phyloP scores from a whole-genome alignment of 495 filamentous ascomycete genomes.

The Aspergillus wentii region DNA sequence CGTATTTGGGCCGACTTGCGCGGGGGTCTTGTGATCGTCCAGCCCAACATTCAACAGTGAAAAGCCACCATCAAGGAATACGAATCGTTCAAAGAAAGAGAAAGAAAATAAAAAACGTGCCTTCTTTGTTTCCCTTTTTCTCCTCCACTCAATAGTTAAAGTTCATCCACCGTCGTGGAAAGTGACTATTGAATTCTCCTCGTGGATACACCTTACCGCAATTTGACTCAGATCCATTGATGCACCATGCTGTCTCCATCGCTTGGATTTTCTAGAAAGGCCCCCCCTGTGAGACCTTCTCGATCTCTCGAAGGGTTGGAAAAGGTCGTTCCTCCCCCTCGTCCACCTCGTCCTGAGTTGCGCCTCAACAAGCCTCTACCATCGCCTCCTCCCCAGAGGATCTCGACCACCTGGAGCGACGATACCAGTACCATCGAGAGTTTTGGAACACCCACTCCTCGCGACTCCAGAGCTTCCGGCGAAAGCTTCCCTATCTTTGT shows the following conservation, averaged over 20 bases:
- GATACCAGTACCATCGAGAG: conserved; percentile 31
- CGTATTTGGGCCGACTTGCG: too few species aligned
- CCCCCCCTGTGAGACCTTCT: conserved; percentile 35
- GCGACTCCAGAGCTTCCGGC: conserved; percentile 23
- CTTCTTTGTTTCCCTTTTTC: too few species aligned
- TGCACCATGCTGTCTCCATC: conserved; percentile 21
- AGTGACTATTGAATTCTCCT: too few species aligned
- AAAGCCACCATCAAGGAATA: too few species aligned
- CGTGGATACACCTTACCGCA: not conserved
- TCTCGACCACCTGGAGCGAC: conserved; percentile 30
- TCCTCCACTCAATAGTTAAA: too few species aligned
- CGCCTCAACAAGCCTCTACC: conserved; percentile 34
- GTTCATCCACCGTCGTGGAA: too few species aligned
- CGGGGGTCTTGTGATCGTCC: too few species aligned
- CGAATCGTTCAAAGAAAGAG: too few species aligned
- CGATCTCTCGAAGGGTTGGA: conserved; percentile 42
- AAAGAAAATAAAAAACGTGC: too few species aligned
- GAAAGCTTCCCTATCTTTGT: conserved; percentile 38
- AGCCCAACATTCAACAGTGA: too few species aligned
- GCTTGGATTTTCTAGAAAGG: conserved; percentile 15
- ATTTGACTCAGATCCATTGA: too few species aligned
- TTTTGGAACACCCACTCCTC: conserved; percentile 16
- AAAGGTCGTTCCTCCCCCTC: conserved; percentile 28
- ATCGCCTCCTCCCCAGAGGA: conserved; percentile 20
- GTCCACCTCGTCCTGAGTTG: conserved; percentile 20